Evolutionary conservation across 495 filamentous ascomycete genomes (phyloP).

Genomic region (Parachaetomium inaequale): DNA sequence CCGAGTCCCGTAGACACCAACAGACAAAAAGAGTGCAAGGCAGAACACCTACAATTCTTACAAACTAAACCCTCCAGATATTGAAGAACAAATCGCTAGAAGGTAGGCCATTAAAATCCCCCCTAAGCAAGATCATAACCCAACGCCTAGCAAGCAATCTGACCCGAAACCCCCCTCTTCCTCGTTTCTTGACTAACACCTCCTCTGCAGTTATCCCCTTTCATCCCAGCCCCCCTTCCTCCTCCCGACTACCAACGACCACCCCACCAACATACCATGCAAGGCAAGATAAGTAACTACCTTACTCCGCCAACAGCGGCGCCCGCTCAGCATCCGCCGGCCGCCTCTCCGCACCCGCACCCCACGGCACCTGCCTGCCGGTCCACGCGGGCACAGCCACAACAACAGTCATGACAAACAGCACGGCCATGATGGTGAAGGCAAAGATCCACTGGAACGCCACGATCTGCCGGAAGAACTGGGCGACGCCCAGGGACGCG

Average conservation of each 20-base stretch:
- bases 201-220: too few species aligned
- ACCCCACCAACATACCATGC: background rate
- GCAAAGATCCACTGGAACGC: constrained; percentile 90
- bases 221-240: background rate
- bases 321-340: constrained; percentile 49
- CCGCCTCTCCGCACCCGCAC: constrained; percentile 13
- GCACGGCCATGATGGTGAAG: constrained; percentile 72
- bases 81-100: too few species aligned
- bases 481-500: constrained; percentile 61
- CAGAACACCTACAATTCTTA: too few species aligned
- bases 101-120: too few species aligned
- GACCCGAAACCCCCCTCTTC: too few species aligned
- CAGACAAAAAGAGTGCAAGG: too few species aligned
- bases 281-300: background rate
- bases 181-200: too few species aligned
- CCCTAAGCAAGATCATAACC: too few species aligned
- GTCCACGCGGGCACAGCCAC: constrained; percentile 63
- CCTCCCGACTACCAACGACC: constrained; percentile 9
- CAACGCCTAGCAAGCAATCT: too few species aligned
- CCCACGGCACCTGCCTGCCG: constrained; percentile 44
- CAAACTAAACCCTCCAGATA: too few species aligned
- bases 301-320: constrained; percentile 44
- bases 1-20: too few species aligned
- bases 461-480: constrained; percentile 65
- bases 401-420: constrained; percentile 61